phyloP scores from a whole-genome alignment of 768 basidiomycete species.

The Boletus reticuloceps region DNA sequence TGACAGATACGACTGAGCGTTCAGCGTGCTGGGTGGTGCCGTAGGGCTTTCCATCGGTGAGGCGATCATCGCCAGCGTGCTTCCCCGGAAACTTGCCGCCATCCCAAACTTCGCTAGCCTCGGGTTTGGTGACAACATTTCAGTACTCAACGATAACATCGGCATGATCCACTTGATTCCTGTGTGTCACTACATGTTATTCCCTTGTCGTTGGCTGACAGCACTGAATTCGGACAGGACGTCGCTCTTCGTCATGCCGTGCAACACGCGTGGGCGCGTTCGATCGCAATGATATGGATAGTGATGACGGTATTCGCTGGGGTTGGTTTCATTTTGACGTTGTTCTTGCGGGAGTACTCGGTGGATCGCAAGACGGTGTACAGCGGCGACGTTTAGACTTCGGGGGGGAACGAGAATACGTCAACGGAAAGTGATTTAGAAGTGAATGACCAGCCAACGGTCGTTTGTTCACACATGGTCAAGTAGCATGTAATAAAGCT shows the following conservation, averaged over 20 bases:
- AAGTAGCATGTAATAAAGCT: no score
- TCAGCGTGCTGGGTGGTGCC: constrained; percentile 67
- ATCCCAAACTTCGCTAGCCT: constrained; percentile 32
- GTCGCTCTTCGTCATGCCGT: constrained; percentile 44
- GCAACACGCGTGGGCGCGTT: constrained; percentile 60
- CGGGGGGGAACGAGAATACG: constrained; percentile 18
- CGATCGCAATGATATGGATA: constrained; percentile 64
- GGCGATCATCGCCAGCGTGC: constrained; percentile 60
- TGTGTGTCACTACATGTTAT: not conserved
- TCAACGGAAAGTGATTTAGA: no score
- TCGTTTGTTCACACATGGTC: no score
- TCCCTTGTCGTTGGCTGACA: not conserved
- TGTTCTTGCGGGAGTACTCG: constrained; percentile 60
- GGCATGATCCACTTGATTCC: constrained; percentile 33
- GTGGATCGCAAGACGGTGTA: constrained; percentile 51
- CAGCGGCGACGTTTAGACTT: constrained; percentile 19
- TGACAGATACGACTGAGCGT: not conserved
- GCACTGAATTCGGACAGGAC: constrained; percentile 38
- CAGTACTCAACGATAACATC: constrained; percentile 46
- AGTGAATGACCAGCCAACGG: no score
- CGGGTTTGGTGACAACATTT: constrained; percentile 34
- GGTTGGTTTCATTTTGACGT: constrained; percentile 45
- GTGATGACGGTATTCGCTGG: constrained; percentile 59
- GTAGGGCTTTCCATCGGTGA: constrained; percentile 71
- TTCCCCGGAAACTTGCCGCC: constrained; percentile 31